Evolutionary conservation across 176 grass and related monocot species (phyloP), one percentile per base, ranked within the genome.

Genomic region (Rhipidocladum racemiflorum): DNA sequence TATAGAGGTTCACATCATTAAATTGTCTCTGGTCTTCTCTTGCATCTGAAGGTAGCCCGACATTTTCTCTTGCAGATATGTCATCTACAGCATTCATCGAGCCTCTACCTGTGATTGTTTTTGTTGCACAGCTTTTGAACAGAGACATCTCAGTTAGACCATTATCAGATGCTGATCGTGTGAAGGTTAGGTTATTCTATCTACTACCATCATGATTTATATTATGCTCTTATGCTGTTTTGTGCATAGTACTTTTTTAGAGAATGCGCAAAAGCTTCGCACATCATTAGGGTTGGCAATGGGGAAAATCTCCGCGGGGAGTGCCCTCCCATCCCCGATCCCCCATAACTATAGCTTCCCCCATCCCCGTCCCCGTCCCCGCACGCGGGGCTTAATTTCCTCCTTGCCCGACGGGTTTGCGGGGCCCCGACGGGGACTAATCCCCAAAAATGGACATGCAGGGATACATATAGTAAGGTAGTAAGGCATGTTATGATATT

Each of bases 101-200:
- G 60, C 90, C 90, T 28, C 53, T 92, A 30, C 87, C 87, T 2
- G 90, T 92, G 10, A 87, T 92, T 63, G 87, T 89, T 18, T 92
- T 92, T 71, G 87, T 92, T 25, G 83, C 78, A 49, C 87, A 92
- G 78, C 87, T 92, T 76, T 85, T 92, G 39, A 89, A 84, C 63
- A 89, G 84, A 87, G 84, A 89, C 40, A 80, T 92, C 63, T 76
- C 83, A 51, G 62, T 50, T 25, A 92, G 90, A 83, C 87, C 87
- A 70, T 89, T 92, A 65, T 92, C 90, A 72, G 90, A 92, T 85
- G 83, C 90, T 84, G 90, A 92, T 79, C 87, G 90, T 87, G 87
- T 92, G 51, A 92, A 92, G 90, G 90, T 92, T 74, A 61, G 40
- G 29, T 49, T 48, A 82, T 82, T 70, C 17, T 82, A 61, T 71